Evolutionary conservation across 208 protist genomes (phyloP).

Genomic region (Acanthamoeba royreba): DNA sequence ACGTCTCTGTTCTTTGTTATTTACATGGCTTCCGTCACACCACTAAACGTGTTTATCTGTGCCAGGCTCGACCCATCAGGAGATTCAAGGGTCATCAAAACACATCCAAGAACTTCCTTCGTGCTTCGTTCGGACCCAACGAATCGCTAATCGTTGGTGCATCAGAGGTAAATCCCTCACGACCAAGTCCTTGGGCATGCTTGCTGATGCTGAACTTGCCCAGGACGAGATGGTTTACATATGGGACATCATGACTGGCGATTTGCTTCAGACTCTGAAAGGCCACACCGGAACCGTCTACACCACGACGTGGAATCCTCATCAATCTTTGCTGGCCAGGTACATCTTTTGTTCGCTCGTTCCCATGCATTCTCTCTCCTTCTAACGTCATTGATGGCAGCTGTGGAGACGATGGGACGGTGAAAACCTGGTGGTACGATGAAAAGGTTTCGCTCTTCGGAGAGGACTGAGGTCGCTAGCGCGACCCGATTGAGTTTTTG

Average conservation of each 20-base stretch:
- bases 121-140: slow-evolving; percentile 71
- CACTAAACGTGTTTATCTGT: neutral
- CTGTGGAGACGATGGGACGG: slow-evolving; percentile 4
- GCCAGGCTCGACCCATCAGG: slow-evolving; percentile 64
- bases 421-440: slow-evolving; percentile 17
- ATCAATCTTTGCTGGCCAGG: slow-evolving; percentile 65
- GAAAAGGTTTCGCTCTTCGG: neutral
- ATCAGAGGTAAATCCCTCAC: slow-evolving; percentile 70
- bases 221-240: slow-evolving; percentile 78
- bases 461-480: neutral
- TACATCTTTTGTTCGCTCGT: neutral
- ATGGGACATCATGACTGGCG: slow-evolving; percentile 76
- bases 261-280: slow-evolving; percentile 72
- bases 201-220: too few species aligned
- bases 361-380: neutral
- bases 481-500: too few species aligned
- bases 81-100: slow-evolving; percentile 83
- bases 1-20: neutral
- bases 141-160: slow-evolving; percentile 69
- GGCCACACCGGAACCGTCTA: slow-evolving; percentile 73
- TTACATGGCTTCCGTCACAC: neutral
- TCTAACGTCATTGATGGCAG: neutral
- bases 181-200: neutral
- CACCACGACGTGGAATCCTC: slow-evolving; percentile 61
- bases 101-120: slow-evolving; percentile 82